These are phyloP conservation scores for Blastobotrys capitulatus DNA, from an alignment of 1,139 yeast species.

Conservation along the genomic window DNA sequence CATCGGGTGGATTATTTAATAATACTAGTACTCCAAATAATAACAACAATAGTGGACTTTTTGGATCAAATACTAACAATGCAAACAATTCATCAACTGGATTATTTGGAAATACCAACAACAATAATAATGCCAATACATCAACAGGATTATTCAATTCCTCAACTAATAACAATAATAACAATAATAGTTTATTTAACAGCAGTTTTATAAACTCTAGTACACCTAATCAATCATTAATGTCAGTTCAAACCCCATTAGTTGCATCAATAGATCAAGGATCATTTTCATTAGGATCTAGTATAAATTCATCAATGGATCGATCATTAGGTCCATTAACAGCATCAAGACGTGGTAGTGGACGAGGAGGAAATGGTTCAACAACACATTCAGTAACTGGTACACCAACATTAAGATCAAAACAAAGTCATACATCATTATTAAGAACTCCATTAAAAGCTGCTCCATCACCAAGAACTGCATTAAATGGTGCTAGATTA, in stretches of 20 bases:
- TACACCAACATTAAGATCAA: constrained; percentile 10
- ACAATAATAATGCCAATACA: too few relatives aligned
- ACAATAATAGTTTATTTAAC: constrained; percentile 19
- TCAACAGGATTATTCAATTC: too few relatives aligned
- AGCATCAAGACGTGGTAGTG: constrained; percentile 13
- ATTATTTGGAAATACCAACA: constrained; percentile 15
- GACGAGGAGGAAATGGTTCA: too few relatives aligned
- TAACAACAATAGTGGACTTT: constrained; percentile 21
- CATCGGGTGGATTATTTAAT: constrained; percentile 15
- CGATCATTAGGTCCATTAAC: constrained; percentile 26
- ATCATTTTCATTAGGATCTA: constrained; percentile 54
- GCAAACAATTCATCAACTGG: not conserved
- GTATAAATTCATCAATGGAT: constrained; percentile 21
- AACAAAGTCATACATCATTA: constrained; percentile 1
- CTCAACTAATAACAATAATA: constrained; percentile 4
- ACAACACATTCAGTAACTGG: not conserved
- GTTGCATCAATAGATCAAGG: constrained; percentile 49
- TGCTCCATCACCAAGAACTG: constrained; percentile 13
- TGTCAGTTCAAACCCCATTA: constrained; percentile 14
- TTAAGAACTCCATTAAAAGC: constrained; percentile 10
- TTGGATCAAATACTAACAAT: constrained; percentile 26
- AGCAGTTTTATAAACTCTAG: constrained; percentile 20
- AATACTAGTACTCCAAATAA: constrained; percentile 15
- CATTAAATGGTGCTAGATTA: constrained; percentile 6
- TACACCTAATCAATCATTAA: constrained; percentile 13